A percentile compares a stretch with the other conserved stretches of the same genome.
Evolutionary conservation across 177 flowering plant species (phyloP).

Genomic region (Vitis hybrid): DNA sequence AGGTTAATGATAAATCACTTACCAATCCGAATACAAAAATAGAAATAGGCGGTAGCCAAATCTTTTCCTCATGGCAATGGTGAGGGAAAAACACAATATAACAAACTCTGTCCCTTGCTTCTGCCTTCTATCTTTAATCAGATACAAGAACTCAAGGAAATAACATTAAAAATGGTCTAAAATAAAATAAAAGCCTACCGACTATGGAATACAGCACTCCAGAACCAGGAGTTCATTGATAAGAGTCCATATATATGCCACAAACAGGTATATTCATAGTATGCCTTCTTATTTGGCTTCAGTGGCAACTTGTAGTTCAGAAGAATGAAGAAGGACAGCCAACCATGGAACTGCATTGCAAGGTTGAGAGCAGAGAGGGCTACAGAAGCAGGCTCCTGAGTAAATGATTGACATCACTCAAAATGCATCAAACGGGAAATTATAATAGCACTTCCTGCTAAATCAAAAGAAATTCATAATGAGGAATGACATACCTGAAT

Average conservation of each 20-base stretch:
- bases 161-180: neutral
- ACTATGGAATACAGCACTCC: conserved; percentile 54
- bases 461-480: neutral
- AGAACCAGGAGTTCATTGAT: conserved; percentile 51
- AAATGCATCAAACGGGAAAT: neutral
- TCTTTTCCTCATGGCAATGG: no score
- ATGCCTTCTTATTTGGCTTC: conserved; percentile 25
- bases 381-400: conserved; percentile 49
- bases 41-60: no score
- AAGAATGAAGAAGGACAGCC: conserved; percentile 44
- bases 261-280: conserved; percentile 32
- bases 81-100: no score
- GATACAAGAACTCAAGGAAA: neutral
- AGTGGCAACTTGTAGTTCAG: conserved; percentile 43
- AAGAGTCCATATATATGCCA: conserved; percentile 47
- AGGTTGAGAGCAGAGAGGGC: conserved; percentile 44
- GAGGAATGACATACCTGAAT: conserved; percentile 37
- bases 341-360: conserved; percentile 49
- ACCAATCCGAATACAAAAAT: no score
- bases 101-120: no score
- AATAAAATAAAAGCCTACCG: conserved; percentile 26
- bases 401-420: conserved; percentile 8
- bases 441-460: neutral
- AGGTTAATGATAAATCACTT: no score
- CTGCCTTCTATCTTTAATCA: neutral